Evolutionary conservation across 768 basidiomycete genomes (phyloP), one percentile per base, ranked within the genome.

Genomic region (Russula abietina): DNA sequence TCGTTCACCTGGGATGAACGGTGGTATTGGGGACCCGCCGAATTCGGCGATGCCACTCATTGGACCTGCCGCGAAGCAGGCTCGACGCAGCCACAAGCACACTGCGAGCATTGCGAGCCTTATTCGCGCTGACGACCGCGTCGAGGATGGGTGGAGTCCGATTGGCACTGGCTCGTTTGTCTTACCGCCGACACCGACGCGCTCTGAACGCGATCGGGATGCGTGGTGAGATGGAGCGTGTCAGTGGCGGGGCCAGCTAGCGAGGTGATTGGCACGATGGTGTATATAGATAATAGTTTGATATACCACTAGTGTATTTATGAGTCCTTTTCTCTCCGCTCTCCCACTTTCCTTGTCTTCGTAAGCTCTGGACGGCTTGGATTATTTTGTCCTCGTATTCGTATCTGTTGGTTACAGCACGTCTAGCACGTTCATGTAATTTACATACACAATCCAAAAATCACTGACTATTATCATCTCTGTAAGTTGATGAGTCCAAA

Each of bases 131-230:
- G 88, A 90, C 43, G 88, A 92, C 68, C 74, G 88, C 32, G 83
- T 83, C n/a, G 88, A 86, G 69, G 91, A 90, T 67, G 89, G 87
- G 2, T 91, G 89, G 90, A 90, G 88, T 73, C 86, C 88, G 7
- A 85, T 89, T 67, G 68, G 79, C 71, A 62, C 41, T 0, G 78
- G 76, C 30, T 76, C 78, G 55, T 87, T 89, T 65, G 76, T 74
- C 36, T 77, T 83, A 67, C 80, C 83, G 17, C 76, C 80, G 14
- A 75, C 74, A 53, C 75, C 74, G 9, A 67, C 57, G 33, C 66
- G 58, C 54, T 4, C 19, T 39, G 57, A 64, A 32, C 63, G 58
- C 5, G 62, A 64, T 5, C 63, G 58, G 8, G 62, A 64, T 5
- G 8, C 22, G 16, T 38, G 48, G 32, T 60, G 19, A 33, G 19